Evolutionary conservation across 352 stramenopile genomes (phyloP), one percentile per base, ranked within the genome.

Genomic region (Phytophthora hibernalis): DNA sequence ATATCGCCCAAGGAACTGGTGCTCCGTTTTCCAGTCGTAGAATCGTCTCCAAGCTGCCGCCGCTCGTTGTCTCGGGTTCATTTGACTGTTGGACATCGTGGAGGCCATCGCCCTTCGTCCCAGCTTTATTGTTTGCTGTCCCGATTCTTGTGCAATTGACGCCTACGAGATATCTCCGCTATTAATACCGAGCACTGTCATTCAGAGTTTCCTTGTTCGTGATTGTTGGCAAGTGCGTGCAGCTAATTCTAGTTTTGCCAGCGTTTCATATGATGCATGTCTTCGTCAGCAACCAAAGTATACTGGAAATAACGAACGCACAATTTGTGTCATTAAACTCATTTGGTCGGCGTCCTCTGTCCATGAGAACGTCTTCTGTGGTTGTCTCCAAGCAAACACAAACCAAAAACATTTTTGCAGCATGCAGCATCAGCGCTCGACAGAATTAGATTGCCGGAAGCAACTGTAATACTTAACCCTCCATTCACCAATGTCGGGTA

Each of bases 1-100:
- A 48, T 72, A 80, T 9, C 70, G 70, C 18, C 70, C 70, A 4
- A 77, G 60, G 42, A 72, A 71, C n/a, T 74, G 70, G 18, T 74
- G 64, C 24, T 65, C 70, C 8, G 64, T 77, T 53, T 72, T 68
- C 44, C 61, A 68, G n/a, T 78, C 58, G 47, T 80, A 73, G 20
- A 73, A 65, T 10, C 38, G 43, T 26, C 28, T 54, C 58, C 65
- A 68, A 28, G 44, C 40, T 5, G 31, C 42, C 3, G 31, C 28
- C 2, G 59, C 22, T 7, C 28, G 26, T 42, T 65, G 38, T 22
- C 40, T 61, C 51, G 45, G 45, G 21, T 8, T 18, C 50, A 47
- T 28, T 21, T 50, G 30, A 12, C 30, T 42, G 20, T 20, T n/a
- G 8, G 10, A 10, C 28, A 33, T 30, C 21, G 11, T 45, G n/a